Base-by-base conservation (phyloP, 352 stramenopile species). In the Globisporangium heterothallicum region DNA sequence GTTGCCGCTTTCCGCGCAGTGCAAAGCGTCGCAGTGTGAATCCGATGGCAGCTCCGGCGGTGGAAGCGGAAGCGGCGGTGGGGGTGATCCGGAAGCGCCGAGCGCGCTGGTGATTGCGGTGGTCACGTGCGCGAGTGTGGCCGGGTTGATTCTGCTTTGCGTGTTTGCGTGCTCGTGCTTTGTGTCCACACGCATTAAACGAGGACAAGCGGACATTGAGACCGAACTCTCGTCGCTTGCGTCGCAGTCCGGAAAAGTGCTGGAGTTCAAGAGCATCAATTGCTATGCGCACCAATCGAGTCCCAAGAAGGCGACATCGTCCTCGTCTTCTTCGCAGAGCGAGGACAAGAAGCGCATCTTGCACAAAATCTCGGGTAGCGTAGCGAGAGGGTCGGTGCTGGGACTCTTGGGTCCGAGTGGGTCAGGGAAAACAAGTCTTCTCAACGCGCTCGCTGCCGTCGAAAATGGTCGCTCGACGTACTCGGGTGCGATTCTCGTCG, bases 341-440 rank as follows among this genome's bases (percentile, higher is more conserved):
- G 27, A 35, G 6, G 29, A 56, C 59, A 6, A 53, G 1, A 78
- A 75, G 52, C 61, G 58, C 2, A 86, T 92, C 44, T 49, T 92
- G 16, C 64, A 84, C 52, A 68, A 79, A 18, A 63, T 92, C 25
- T 86, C 71, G 0, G 81, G 78, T 0, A 64, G 53, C 18, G 74
- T 78, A 0, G 59, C 66, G 19, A 73, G 74, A 9, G 81, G 81
- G 35, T 62, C 85, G 44, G 76, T 92, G 24, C 56, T 92, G 5
- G 81, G 77, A 0, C 57, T 94, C 19, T 48, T 94, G 26, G 84
- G 84, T 3, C 84, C 84, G 0, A 89, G 75, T 41, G 84, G 84
- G 12, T 88, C 81, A 0, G 84, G 84, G 22, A 94, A 94, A 55
- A 94, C 84, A 34, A 94, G 78, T 49, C 49, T 94, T 24, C 36